phyloP scores from a whole-genome alignment of 2,329 filamentous ascomycete species.

The Venturia oleaginea region DNA sequence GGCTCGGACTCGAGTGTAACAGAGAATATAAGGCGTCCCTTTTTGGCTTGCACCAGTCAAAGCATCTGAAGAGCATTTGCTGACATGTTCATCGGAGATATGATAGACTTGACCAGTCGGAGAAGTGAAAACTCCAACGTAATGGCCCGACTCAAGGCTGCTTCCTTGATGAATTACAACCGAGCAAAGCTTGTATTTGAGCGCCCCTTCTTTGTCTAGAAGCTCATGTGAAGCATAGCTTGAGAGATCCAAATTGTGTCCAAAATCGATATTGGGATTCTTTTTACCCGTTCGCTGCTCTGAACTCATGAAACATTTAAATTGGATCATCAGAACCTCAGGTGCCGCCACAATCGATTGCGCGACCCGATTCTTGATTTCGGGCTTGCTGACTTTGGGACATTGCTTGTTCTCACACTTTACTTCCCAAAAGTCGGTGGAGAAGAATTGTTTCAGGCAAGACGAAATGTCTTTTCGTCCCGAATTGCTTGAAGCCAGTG shows the following conservation, averaged over 20 bases:
- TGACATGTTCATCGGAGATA: neutral
- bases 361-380: neutral
- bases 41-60: neutral
- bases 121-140: neutral
- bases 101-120: neutral
- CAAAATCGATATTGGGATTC: neutral
- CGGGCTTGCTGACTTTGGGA: neutral
- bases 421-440: neutral
- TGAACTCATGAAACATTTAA: neutral
- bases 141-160: neutral
- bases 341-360: slow-evolving; percentile 1
- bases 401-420: neutral
- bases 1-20: neutral
- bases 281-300: neutral
- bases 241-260: neutral
- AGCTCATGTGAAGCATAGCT: neutral
- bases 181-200: neutral
- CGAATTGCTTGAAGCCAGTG: neutral
- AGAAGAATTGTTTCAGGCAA: neutral
- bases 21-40: neutral
- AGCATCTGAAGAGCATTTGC: neutral
- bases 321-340: slow-evolving; percentile 4
- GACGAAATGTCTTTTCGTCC: neutral
- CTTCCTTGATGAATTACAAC: slow-evolving; percentile 1
- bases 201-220: neutral